Percentiles rank a stretch among this genome's conserved stretches.
Conservation (phyloP, 2,329 filamentous ascomycete genomes). For the Aureobasidium zeae region DNA sequence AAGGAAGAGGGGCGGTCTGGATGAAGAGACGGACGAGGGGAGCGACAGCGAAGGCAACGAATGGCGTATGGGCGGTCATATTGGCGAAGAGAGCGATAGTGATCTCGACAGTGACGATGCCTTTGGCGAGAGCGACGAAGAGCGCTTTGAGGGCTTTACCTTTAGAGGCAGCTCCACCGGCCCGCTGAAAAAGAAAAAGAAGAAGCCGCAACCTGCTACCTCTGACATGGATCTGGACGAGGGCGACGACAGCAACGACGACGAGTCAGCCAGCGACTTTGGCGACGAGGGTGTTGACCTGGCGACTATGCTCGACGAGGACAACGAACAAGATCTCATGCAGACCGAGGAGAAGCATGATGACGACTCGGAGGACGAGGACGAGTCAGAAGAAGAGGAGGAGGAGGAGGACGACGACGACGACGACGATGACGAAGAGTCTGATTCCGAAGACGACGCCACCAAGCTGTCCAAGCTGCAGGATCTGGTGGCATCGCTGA, state of each 20-base stretch:
- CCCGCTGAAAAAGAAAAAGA: conserved; percentile 43
- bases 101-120: conserved; percentile 70
- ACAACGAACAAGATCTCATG: conserved; percentile 37
- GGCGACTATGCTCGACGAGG: conserved; percentile 49
- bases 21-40: conserved; percentile 56
- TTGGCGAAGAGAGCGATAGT: conserved; percentile 57
- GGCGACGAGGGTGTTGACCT: conserved; percentile 56
- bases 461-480: conserved; percentile 55
- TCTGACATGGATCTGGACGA: conserved; percentile 43
- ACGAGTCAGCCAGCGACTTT: conserved; percentile 47
- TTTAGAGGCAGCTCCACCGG: conserved; percentile 53
- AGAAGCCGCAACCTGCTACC: conserved; percentile 30
- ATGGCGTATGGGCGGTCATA: conserved; percentile 64
- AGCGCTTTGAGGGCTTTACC: conserved; percentile 68
- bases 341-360: conserved; percentile 34
- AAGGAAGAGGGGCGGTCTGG: conserved; percentile 21
- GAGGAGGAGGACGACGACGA: conserved; percentile 35
- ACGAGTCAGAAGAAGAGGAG: conserved; percentile 25
- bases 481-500: conserved; percentile 60
- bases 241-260: conserved; percentile 34
- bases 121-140: conserved; percentile 80
- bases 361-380: conserved; percentile 21
- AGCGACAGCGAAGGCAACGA: conserved; percentile 80
- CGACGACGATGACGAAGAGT: conserved; percentile 49
- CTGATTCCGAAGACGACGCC: conserved; percentile 42